These are phyloP conservation scores for Hanseniaspora gamundiae DNA, from an alignment of 1,139 yeast species.

Conservation along the genomic window DNA sequence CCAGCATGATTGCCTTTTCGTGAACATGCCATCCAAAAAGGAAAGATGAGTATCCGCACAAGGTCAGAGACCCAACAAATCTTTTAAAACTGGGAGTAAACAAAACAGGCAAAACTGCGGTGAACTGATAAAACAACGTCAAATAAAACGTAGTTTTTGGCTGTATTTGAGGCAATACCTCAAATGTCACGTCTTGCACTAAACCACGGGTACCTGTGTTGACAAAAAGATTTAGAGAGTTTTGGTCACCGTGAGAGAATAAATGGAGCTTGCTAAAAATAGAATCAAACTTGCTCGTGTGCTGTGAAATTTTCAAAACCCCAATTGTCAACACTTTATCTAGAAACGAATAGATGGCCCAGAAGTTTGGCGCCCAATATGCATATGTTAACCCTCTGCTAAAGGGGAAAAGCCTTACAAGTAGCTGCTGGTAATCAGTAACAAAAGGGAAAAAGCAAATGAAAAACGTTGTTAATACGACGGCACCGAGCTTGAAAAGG, in stretches of 20 bases:
- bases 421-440: constrained; percentile 53
- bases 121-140: constrained; percentile 67
- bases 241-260: constrained; percentile 8
- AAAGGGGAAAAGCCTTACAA: constrained; percentile 75
- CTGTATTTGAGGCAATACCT: constrained; percentile 65
- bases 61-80: constrained; percentile 71
- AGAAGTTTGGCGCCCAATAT: constrained; percentile 96
- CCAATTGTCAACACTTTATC: constrained; percentile 60
- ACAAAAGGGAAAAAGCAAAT: constrained; percentile 76
- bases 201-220: constrained; percentile 67
- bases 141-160: constrained; percentile 69
- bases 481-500: constrained; percentile 46
- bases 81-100: constrained; percentile 64
- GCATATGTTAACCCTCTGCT: constrained; percentile 95
- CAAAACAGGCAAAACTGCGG: constrained; percentile 64
- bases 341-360: constrained; percentile 87
- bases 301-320: constrained; percentile 22
- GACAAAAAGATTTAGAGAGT: constrained; percentile 20
- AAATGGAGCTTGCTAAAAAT: constrained; percentile 26
- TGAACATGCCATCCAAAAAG: constrained; percentile 98
- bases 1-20: constrained; percentile 84
- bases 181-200: constrained; percentile 80
- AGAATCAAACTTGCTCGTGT: constrained; percentile 4
- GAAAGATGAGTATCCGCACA: constrained; percentile 86
- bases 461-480: constrained; percentile 51